phyloP scores from a whole-genome alignment of 805 yeast genomes.

The Yamadazyma kitorensis region DNA sequence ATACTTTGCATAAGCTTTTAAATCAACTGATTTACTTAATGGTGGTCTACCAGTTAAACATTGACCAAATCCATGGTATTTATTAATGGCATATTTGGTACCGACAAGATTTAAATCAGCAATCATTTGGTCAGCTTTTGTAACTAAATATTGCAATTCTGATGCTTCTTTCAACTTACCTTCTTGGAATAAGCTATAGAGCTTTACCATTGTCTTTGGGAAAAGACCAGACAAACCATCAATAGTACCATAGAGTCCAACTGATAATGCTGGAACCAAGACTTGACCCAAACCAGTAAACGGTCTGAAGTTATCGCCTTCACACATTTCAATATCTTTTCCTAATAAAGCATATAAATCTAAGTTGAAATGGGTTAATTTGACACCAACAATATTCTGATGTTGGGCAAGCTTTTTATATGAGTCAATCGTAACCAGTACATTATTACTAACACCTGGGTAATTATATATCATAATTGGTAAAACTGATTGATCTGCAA shows the following conservation, averaged over 20 bases:
- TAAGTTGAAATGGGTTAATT: slow-evolving; percentile 25
- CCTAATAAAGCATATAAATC: slow-evolving; percentile 19
- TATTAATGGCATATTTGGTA: slow-evolving; percentile 21
- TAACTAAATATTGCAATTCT: slow-evolving; percentile 19
- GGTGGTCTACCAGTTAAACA: slow-evolving; percentile 29
- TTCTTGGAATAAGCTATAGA: slow-evolving; percentile 14
- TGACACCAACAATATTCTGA: slow-evolving; percentile 34
- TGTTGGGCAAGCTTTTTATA: slow-evolving; percentile 24
- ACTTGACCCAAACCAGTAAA: slow-evolving; percentile 27
- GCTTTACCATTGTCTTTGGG: slow-evolving; percentile 20
- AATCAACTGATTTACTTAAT: slow-evolving; percentile 13
- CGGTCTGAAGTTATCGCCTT: slow-evolving; percentile 17
- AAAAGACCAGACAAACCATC: slow-evolving; percentile 23
- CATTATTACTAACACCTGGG: slow-evolving; percentile 36
- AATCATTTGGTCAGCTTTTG: slow-evolving; percentile 24
- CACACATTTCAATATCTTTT: slow-evolving; percentile 11
- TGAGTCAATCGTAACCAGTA: slow-evolving; percentile 21
- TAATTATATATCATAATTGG: slow-evolving; percentile 37
- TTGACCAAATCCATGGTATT: slow-evolving; percentile 23
- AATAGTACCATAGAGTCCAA: slow-evolving; percentile 22
- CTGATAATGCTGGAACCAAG: slow-evolving; percentile 21
- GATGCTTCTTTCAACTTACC: slow-evolving; percentile 17
- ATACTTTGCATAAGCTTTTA: slow-evolving; percentile 13
- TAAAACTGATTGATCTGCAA: slow-evolving; percentile 29
- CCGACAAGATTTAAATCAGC: slow-evolving; percentile 30